phyloP scores from a whole-genome alignment of 2,329 filamentous ascomycete species.

The Pseudocercospora eumusae region DNA sequence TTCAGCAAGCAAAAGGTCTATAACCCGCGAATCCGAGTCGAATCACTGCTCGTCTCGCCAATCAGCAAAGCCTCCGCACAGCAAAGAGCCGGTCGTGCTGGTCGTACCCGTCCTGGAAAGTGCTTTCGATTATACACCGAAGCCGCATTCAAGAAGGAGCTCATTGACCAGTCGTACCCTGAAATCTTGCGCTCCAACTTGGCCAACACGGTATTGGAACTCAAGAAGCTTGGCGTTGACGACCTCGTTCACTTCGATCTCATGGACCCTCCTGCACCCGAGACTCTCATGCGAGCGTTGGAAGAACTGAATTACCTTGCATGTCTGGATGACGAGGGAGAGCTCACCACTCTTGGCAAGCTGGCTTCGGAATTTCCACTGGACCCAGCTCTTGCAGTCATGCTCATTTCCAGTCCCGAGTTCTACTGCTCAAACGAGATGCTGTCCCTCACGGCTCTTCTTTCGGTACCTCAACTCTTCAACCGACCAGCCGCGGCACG shows the following conservation, averaged over 20 bases:
- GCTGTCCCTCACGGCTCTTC: conserved; percentile 85
- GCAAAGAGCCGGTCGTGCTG: conserved; percentile 96
- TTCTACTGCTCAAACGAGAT: conserved; percentile 99
- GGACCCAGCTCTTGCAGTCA: conserved; percentile 90
- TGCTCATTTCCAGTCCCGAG: conserved; percentile 95
- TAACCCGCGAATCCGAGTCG: conserved; percentile 93
- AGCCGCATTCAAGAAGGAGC: conserved; percentile 91
- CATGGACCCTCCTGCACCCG: conserved; percentile 96
- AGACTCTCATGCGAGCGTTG: conserved; percentile 95
- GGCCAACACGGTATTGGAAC: conserved; percentile 88
- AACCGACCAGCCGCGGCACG: conserved; percentile 80
- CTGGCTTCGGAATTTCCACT: conserved; percentile 94
- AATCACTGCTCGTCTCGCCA: conserved; percentile 94
- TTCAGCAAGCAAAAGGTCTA: conserved; percentile 99
- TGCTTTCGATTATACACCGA: conserved; percentile 98
- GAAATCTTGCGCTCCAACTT: conserved; percentile 95
- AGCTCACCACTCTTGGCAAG: conserved; percentile 80
- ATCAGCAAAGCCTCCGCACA: conserved; percentile 98
- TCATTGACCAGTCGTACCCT: conserved; percentile 95
- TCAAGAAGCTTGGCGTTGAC: conserved; percentile 95
- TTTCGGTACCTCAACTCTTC: conserved; percentile 94
- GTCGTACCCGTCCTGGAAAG: conserved; percentile 96
- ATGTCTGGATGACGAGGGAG: conserved; percentile 93
- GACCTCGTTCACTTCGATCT: conserved; percentile 98
- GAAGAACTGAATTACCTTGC: conserved; percentile 98